Evolutionary conservation across 139 green algal genomes (phyloP).

Genomic region (Asterochloris erici): DNA sequence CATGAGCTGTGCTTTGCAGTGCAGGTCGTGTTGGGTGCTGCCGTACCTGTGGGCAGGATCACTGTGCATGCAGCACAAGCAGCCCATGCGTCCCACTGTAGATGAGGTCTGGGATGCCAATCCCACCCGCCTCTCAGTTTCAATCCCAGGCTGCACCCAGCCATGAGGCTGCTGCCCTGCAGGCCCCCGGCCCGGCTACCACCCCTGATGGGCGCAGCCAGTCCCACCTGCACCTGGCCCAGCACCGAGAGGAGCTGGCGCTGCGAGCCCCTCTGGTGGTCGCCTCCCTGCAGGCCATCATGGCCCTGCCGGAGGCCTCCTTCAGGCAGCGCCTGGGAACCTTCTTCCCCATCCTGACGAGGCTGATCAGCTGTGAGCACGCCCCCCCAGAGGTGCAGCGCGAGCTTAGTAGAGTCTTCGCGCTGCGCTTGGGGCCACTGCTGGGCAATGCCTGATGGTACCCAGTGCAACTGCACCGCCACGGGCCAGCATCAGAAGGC

Average conservation of each 20-base stretch:
- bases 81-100: neutral
- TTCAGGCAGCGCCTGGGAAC: constrained; percentile 71
- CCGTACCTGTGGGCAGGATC: neutral
- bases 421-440: constrained; percentile 58
- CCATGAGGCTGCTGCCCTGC: neutral
- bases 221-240: constrained; percentile 31
- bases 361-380: constrained; percentile 79
- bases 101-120: neutral
- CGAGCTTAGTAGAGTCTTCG: constrained; percentile 81
- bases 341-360: constrained; percentile 86
- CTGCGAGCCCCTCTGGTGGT: constrained; percentile 66
- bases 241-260: constrained; percentile 53
- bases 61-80: neutral
- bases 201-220: neutral
- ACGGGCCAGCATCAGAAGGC: too few species aligned
- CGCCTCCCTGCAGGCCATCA: constrained; percentile 65
- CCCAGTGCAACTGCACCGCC: too few species aligned
- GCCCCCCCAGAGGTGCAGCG: constrained; percentile 81
- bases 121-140: neutral
- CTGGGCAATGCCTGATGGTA: constrained; percentile 20
- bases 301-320: constrained; percentile 44
- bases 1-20: too few species aligned
- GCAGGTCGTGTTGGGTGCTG: too few species aligned
- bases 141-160: neutral
- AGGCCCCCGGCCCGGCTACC: neutral